Evolutionary conservation across 495 filamentous ascomycete species (phyloP).

Genomic region (Bacidia gigantensis): DNA sequence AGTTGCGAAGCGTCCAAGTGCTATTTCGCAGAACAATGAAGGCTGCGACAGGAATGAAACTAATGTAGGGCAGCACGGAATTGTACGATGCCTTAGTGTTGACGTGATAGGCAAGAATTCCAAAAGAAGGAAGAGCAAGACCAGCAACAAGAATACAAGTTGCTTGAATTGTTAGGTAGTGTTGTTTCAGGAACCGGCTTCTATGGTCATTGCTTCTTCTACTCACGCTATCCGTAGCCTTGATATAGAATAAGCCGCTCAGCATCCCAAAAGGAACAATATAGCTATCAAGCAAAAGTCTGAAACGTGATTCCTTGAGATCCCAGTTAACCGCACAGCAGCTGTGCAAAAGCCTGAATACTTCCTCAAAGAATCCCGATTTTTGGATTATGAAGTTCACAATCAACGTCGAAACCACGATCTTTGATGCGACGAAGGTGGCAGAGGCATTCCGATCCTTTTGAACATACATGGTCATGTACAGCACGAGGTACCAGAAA

Average conservation of each 20-base stretch:
- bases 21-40: slow-evolving; percentile 39
- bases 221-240: slow-evolving; percentile 11
- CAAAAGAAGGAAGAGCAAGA: slow-evolving; percentile 22
- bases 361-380: slow-evolving; percentile 31
- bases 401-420: slow-evolving; percentile 31
- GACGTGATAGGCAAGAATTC: slow-evolving; percentile 21
- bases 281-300: slow-evolving; percentile 34
- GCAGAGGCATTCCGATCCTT: slow-evolving; percentile 28
- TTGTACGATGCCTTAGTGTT: slow-evolving; percentile 34
- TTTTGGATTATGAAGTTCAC: slow-evolving; percentile 29
- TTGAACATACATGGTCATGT: slow-evolving; percentile 31
- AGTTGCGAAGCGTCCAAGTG: slow-evolving; percentile 25
- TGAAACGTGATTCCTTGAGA: slow-evolving; percentile 31
- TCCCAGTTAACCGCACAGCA: slow-evolving; percentile 32
- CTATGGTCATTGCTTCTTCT: slow-evolving; percentile 1
- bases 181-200: slow-evolving; percentile 6
- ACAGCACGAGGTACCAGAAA: slow-evolving; percentile 43
- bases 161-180: slow-evolving; percentile 13
- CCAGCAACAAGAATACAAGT: slow-evolving; percentile 16
- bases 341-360: slow-evolving; percentile 23
- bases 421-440: slow-evolving; percentile 34
- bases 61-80: slow-evolving; percentile 38
- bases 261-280: slow-evolving; percentile 41
- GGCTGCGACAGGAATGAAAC: slow-evolving; percentile 37
- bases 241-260: slow-evolving; percentile 26